Conservation (phyloP, 306 rosid species). For the Glycine tomentella region DNA sequence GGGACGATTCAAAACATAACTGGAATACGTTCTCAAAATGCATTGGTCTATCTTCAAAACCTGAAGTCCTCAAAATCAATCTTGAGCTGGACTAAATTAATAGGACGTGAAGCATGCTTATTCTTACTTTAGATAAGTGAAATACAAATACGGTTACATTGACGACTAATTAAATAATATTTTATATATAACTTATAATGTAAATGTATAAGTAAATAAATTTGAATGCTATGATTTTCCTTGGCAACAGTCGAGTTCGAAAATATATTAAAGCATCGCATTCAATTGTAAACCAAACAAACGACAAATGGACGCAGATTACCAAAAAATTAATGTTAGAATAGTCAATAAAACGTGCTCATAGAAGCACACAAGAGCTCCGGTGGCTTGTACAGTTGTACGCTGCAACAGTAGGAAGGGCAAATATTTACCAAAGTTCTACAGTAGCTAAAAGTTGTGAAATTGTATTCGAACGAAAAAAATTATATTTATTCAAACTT, state of each 20-base stretch:
- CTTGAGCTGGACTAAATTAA: too few species aligned
- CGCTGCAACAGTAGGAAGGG: neutral
- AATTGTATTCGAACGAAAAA: neutral
- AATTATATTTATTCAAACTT: neutral
- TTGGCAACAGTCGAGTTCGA: neutral
- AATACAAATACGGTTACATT: too few species aligned
- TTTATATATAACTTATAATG: too few species aligned
- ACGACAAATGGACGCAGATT: neutral
- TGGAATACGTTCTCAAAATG: too few species aligned
- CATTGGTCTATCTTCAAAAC: too few species aligned
- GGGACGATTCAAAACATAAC: too few species aligned
- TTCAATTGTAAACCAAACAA: slow-evolving; percentile 5
- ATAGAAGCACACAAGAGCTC: neutral
- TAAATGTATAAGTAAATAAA: too few species aligned
- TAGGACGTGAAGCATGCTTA: too few species aligned
- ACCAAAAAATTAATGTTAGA: neutral
- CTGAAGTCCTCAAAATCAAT: too few species aligned
- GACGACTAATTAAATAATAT: too few species aligned
- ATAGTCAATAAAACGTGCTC: neutral
- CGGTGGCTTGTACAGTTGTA: neutral
- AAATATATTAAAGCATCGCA: neutral
- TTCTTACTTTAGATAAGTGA: too few species aligned
- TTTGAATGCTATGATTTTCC: neutral
- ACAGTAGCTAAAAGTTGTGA: neutral
- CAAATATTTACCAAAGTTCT: neutral